Percentiles rank a stretch among this genome's conserved stretches.
These are phyloP conservation scores for Didymella pomorum DNA, from an alignment of 2,329 filamentous ascomycete genomes.

Conservation along the genomic window DNA sequence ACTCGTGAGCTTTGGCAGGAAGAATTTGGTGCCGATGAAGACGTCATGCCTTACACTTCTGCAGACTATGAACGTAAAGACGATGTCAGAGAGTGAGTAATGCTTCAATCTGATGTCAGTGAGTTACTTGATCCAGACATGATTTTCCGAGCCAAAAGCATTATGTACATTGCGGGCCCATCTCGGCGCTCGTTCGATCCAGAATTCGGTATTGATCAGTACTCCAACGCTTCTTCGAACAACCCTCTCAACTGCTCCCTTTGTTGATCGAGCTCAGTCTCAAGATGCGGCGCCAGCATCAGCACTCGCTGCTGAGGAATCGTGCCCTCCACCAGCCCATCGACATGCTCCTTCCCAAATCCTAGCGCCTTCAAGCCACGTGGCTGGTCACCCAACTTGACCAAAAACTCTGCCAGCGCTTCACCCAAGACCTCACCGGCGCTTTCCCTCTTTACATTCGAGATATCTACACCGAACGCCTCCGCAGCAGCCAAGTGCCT, in stretches of 20 bases:
- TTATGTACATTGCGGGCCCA: too few species aligned
- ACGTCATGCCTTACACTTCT: too few species aligned
- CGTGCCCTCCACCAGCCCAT: conserved; percentile 89
- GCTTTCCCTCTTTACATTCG: conserved; percentile 84
- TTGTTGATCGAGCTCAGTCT: conserved; percentile 57
- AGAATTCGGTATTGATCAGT: too few species aligned
- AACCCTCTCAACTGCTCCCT: conserved; percentile 58
- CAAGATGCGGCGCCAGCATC: conserved; percentile 85
- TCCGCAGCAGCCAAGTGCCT: conserved; percentile 90
- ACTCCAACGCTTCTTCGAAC: conserved; percentile 59
- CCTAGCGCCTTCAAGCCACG: conserved; percentile 83
- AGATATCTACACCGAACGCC: conserved; percentile 87
- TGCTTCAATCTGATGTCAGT: too few species aligned
- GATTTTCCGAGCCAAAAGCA: too few species aligned
- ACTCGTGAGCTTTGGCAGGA: too few species aligned
- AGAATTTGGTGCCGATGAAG: too few species aligned
- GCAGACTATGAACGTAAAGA: too few species aligned
- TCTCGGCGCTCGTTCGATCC: too few species aligned
- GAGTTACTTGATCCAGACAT: too few species aligned
- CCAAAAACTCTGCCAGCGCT: conserved; percentile 81
- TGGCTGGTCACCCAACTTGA: conserved; percentile 88
- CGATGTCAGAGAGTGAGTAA: too few species aligned
- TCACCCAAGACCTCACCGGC: conserved; percentile 89
- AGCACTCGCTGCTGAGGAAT: conserved; percentile 90
- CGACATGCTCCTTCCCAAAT: conserved; percentile 77